Evolutionary conservation across 495 filamentous ascomycete species (phyloP).

Genomic region (Trichoderma reesei): DNA sequence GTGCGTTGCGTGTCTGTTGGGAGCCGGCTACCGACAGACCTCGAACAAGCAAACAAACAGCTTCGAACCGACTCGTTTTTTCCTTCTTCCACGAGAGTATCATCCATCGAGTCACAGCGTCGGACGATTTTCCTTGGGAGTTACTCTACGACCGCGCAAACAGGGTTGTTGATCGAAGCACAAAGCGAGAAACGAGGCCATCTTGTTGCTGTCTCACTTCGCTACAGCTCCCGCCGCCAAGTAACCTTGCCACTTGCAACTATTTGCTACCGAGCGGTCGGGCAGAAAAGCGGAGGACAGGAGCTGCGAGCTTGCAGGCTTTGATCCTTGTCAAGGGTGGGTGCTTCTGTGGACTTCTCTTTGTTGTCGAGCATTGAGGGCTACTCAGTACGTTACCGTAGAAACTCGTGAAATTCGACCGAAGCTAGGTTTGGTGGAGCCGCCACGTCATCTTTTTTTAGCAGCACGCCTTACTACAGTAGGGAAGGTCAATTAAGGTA

Average conservation of each 20-base stretch:
- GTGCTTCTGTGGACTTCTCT: too few relatives aligned
- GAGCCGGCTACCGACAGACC: neutral
- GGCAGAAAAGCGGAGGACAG: neutral
- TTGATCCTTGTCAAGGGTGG: too few relatives aligned
- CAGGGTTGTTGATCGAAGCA: neutral
- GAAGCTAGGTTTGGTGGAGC: too few relatives aligned
- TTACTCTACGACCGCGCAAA: neutral
- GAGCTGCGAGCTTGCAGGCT: too few relatives aligned
- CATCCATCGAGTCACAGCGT: neutral
- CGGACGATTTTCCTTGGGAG: neutral
- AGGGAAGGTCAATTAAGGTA: too few relatives aligned
- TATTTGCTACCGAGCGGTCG: neutral
- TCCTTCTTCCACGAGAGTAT: neutral
- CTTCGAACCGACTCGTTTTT: neutral
- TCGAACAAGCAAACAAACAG: neutral
- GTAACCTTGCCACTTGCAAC: neutral
- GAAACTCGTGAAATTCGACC: too few relatives aligned
- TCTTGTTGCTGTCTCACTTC: conserved; percentile 1
- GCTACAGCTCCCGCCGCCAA: conserved; percentile 4
- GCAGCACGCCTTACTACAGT: too few relatives aligned
- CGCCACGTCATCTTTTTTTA: too few relatives aligned
- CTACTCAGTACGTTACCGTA: too few relatives aligned
- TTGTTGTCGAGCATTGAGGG: too few relatives aligned
- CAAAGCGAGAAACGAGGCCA: neutral
- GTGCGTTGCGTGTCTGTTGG: neutral